Conservation (phyloP, 805 yeast genomes). For the Candida tibetensis region DNA sequence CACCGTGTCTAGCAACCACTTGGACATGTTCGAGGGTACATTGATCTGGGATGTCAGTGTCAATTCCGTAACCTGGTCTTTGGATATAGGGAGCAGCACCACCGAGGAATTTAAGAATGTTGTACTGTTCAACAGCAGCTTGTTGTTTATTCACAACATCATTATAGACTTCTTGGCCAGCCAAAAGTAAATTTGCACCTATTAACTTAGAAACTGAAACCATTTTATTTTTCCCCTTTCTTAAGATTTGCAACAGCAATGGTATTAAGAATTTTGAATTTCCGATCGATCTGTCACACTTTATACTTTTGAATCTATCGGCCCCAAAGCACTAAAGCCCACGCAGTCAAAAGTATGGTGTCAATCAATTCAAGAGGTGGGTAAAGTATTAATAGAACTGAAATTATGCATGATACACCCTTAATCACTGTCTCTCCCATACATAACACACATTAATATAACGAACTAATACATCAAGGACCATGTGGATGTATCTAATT, state of each 20-base stretch:
- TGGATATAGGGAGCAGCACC: slow-evolving; percentile 28
- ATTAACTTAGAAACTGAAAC: slow-evolving; percentile 20
- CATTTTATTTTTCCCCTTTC: slow-evolving; percentile 10
- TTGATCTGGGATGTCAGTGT: slow-evolving; percentile 28
- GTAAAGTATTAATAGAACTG: not conserved
- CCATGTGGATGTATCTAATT: too few relatives aligned
- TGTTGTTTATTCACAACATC: slow-evolving; percentile 25
- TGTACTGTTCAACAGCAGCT: slow-evolving; percentile 24
- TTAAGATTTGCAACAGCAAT: too few relatives aligned
- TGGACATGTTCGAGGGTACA: slow-evolving; percentile 67
- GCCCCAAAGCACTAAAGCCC: too few relatives aligned
- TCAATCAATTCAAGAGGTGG: too few relatives aligned
- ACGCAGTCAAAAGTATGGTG: too few relatives aligned
- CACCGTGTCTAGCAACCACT: slow-evolving; percentile 74
- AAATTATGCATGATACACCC: not conserved
- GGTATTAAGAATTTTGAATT: too few relatives aligned
- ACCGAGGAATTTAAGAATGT: slow-evolving; percentile 22
- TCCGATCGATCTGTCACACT: too few relatives aligned
- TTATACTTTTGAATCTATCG: too few relatives aligned
- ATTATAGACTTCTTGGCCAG: slow-evolving; percentile 18
- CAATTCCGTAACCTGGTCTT: slow-evolving; percentile 24
- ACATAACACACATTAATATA: too few relatives aligned
- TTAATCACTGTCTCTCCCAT: too few relatives aligned
- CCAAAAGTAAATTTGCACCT: slow-evolving; percentile 22
- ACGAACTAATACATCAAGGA: too few relatives aligned